Evolutionary conservation across 176 grass and related monocot species (phyloP), one percentile per base, ranked within the genome.

Genomic region (Bothriochloa decipiens): DNA sequence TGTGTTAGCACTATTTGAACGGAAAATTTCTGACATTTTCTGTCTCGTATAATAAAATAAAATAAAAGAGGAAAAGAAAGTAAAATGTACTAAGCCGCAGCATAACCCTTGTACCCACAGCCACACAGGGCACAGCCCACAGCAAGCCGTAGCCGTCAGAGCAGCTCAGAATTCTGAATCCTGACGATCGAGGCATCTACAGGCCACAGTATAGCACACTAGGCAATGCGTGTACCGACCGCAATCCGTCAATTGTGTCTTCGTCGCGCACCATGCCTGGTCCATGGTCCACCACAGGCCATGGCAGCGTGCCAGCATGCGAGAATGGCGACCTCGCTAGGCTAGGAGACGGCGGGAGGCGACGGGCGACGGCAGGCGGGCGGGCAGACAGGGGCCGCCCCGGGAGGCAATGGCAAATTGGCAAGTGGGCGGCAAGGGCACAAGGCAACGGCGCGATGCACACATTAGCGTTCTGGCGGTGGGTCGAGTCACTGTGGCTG

Each of bases 211-310:
- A 32, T 32, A 50, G 7, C 20, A 20, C 7, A 60, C 27, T 70
- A 69, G 36, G 76, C 79, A 64, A 40, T 29, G 86, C 53, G 73
- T 78, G 52, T 75, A 13, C 69, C 85, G 73, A 8, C 61, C 80
- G 81, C 77, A 70, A 76, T 76, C 67, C 82, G 68, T 83, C 75
- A n/a, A n/a, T n/a, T 3, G 25, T 63, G 60, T 63, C 4, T 63
- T 63, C 1, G 11, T 50, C 23, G 8, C 63, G 12, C 27, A 6
- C 27, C 14, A 65, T 6, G 41, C 26, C 27, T 62, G 16, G 18
- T 63, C 23, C 47, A 36, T 75, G 49, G 11, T 26, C 15, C 42
- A 47, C 55, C 75, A 64, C 13, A 8, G 25, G 23, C 57, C 76
- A 64, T 63, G 33, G 17, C 60, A 68, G 14, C 32, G 6, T 10